Base-by-base conservation (phyloP, 148 eudicot genomes). In the Talinum fruticosum region DNA sequence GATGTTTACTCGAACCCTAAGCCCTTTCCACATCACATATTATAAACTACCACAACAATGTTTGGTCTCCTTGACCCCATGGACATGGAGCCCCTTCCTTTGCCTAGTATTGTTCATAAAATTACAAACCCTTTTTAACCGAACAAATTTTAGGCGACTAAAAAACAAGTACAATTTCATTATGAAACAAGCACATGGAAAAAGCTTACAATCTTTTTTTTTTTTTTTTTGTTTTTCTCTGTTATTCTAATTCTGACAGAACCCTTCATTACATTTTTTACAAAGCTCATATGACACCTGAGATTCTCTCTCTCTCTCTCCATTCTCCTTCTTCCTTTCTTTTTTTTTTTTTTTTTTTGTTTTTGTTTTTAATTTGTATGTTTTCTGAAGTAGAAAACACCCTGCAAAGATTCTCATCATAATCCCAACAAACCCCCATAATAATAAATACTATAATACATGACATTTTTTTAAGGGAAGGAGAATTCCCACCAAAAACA, bases 301-400 rank as follows among this genome's bases (percentile, higher is more conserved):
- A 69, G 79, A 69, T 59, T 80, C 79, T 70, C n/a, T 67, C n/a
- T 67, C 51, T 66, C 82, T 65, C 38, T 75, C 62, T 69, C n/a
- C 8, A 23, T 23, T 28, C 54, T 29, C 6, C 54, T 15, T 53
- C 51, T 10, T 33, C 32, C 1, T 1, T 2, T 35, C 79, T 69
- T 49, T 75, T 34, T 26, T 36, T 33, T 34, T 26, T 10, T 59
- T 19, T 66, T n/a, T n/a, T n/a, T n/a, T n/a, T n/a, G n/a, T n/a
- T n/a, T n/a, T n/a, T n/a, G n/a, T n/a, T 5, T 10, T 2, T 66
- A 18, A 13, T n/a, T 19, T 1, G 28, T 18, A 41, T 71, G 82
- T 78, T 86, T 86, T 83, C 86, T 76, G 75, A 76, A 83, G 47
- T 81, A 68, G 84, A 83, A 78, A 83, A 81, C 87, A 69, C 69